phyloP scores from a whole-genome alignment of 768 basidiomycete species.

The Rickenella mellea region DNA sequence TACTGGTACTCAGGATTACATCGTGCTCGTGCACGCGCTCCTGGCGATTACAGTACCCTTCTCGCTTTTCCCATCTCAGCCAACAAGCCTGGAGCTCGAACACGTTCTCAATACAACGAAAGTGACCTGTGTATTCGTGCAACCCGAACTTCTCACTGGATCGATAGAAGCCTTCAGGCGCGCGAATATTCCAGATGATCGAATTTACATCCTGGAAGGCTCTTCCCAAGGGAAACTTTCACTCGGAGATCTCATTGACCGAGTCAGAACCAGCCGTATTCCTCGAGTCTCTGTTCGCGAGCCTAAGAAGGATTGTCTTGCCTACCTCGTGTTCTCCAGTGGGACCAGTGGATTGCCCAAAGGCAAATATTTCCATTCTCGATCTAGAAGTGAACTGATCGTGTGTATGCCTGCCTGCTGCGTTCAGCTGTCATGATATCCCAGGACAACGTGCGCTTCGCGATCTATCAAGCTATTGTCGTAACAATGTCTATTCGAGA shows the following conservation, averaged over 20 bases:
- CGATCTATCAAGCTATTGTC: constrained; percentile 8
- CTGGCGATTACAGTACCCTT: constrained; percentile 42
- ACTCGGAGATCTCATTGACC: constrained; percentile 34
- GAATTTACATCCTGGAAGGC: constrained; percentile 44
- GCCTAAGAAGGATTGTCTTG: constrained; percentile 44
- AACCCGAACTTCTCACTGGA: constrained; percentile 29
- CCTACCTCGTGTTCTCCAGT: constrained; percentile 68
- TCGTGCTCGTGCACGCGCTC: constrained; percentile 38
- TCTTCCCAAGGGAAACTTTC: constrained; percentile 28
- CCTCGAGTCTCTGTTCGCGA: constrained; percentile 33
- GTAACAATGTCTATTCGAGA: background rate
- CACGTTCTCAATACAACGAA: constrained; percentile 38
- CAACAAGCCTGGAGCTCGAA: constrained; percentile 47
- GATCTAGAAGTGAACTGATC: background rate
- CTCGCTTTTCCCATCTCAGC: constrained; percentile 40
- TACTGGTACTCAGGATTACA: constrained; percentile 35
- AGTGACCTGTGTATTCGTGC: constrained; percentile 45
- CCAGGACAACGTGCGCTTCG: constrained; percentile 12
- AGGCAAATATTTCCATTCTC: constrained; percentile 30
- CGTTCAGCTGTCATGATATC: constrained; percentile 19
- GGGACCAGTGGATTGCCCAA: constrained; percentile 72
- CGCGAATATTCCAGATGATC: constrained; percentile 24
- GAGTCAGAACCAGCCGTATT: constrained; percentile 25
- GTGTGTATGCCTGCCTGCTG: background rate
- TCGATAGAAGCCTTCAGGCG: constrained; percentile 28